Percentiles rank a stretch among this genome's conserved stretches.
phyloP scores from a whole-genome alignment of 441 rosid species.

The Gossypium davidsonii region DNA sequence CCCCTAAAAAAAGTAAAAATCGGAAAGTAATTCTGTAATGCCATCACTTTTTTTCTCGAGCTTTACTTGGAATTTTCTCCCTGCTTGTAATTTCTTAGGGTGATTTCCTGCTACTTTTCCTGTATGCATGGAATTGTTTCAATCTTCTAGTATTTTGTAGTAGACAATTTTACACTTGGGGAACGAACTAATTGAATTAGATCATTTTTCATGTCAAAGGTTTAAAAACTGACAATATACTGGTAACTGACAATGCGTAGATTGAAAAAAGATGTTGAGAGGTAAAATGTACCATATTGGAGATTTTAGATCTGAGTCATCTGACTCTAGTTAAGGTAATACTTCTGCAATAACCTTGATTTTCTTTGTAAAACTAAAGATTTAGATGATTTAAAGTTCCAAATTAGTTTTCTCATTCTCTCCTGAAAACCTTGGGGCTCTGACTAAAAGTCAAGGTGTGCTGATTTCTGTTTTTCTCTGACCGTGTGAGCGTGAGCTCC shows the following conservation, averaged over 20 bases:
- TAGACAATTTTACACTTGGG: not conserved
- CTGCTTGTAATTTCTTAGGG: not conserved
- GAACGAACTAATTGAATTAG: not conserved
- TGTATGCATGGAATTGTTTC: not conserved
- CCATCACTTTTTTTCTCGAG: not conserved
- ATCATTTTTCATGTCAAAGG: not conserved
- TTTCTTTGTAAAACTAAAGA: not conserved
- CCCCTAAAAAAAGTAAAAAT: not conserved
- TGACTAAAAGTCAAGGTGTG: not conserved
- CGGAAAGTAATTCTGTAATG: not conserved
- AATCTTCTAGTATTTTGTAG: not conserved
- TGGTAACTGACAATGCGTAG: conserved; percentile 23
- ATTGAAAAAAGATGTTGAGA: not conserved
- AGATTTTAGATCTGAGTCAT: not conserved
- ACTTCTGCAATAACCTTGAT: not conserved
- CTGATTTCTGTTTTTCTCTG: not conserved
- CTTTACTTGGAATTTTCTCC: not conserved
- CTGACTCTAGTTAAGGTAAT: not conserved
- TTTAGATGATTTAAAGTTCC: not conserved
- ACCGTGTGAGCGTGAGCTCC: not conserved
- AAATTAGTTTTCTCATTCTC: conserved; percentile 1
- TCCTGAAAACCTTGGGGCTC: not conserved
- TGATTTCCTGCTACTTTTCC: not conserved
- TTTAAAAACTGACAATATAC: not conserved
- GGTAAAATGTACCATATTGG: not conserved